A percentile compares a stretch with the other conserved stretches of the same genome.
Conservation (phyloP, 139 green algal genomes). For the Desmodesmus armatus region DNA sequence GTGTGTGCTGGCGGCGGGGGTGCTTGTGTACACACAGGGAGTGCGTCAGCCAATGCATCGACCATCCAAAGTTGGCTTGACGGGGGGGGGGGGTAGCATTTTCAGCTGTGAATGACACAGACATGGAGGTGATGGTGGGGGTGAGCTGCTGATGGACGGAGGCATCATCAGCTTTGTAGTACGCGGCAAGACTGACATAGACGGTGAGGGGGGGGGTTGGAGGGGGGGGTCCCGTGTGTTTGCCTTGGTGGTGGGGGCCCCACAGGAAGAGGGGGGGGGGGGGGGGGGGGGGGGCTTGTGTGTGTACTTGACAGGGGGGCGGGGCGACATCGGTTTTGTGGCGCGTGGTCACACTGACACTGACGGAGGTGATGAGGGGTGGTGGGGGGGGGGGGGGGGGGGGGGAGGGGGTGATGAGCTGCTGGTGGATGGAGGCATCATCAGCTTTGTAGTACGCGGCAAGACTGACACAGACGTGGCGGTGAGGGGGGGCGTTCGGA, state of each 20-base stretch:
- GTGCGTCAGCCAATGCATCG: too few species aligned
- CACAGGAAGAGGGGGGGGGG: too few species aligned
- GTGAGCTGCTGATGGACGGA: slow-evolving; percentile 84
- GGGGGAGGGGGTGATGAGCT: slow-evolving; percentile 85
- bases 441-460: slow-evolving; percentile 69
- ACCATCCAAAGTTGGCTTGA: too few species aligned
- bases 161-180: slow-evolving; percentile 80
- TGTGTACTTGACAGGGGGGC: slow-evolving; percentile 80
- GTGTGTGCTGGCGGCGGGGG: too few species aligned
- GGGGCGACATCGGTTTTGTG: slow-evolving; percentile 76
- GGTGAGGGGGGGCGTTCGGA: slow-evolving; percentile 46
- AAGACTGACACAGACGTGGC: slow-evolving; percentile 72
- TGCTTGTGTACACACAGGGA: too few species aligned
- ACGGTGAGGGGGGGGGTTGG: slow-evolving; percentile 60
- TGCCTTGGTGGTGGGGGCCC: too few species aligned
- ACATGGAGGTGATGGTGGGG: too few species aligned
- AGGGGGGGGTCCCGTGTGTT: background rate
- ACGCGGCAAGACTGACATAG: slow-evolving; percentile 61
- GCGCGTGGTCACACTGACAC: slow-evolving; percentile 63
- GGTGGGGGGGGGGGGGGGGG: slow-evolving; percentile 33
- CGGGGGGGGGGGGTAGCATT: too few species aligned
- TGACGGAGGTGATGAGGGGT: slow-evolving; percentile 63
- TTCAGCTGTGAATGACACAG: too few species aligned
- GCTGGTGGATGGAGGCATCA: slow-evolving; percentile 84
- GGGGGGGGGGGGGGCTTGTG: slow-evolving; percentile 41